These are phyloP conservation scores for Paxillus ammoniavirescens DNA, from an alignment of 768 basidiomycete genomes.

Conservation along the genomic window DNA sequence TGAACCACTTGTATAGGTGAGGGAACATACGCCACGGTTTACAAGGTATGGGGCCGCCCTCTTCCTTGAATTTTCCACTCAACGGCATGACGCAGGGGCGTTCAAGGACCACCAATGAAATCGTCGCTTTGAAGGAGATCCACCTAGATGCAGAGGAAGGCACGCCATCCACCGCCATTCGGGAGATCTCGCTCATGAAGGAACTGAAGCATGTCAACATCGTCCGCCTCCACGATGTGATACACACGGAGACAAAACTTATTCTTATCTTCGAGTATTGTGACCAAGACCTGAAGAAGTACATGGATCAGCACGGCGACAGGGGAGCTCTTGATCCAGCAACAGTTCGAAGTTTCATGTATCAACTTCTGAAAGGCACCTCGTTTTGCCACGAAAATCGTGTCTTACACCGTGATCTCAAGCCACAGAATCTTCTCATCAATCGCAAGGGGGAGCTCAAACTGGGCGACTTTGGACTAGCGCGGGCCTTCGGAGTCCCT, in stretches of 20 bases:
- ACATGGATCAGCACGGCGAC: conserved; percentile 98
- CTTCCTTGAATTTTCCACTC: background rate
- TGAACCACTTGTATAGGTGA: conserved; percentile 49
- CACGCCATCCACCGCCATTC: conserved; percentile 96
- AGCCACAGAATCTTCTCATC: conserved; percentile 97
- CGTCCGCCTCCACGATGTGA: conserved; percentile 96
- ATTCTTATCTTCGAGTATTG: conserved; percentile 98
- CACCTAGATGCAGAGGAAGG: conserved; percentile 99
- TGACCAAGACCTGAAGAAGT: conserved; percentile 97
- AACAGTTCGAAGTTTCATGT: conserved; percentile 95
- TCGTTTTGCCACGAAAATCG: conserved; percentile 99
- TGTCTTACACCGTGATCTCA: conserved; percentile 95
- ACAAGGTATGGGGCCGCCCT: conserved; percentile 60
- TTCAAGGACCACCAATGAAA: conserved; percentile 96
- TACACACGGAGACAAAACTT: conserved; percentile 97
- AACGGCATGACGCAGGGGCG: conserved; percentile 61
- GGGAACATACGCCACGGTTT: conserved; percentile 97
- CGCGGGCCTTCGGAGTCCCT: conserved; percentile 96
- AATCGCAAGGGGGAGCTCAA: conserved; percentile 97
- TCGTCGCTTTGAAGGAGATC: conserved; percentile 98
- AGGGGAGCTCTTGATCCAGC: conserved; percentile 88
- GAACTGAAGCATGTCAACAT: conserved; percentile 99
- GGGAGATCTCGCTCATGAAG: conserved; percentile 99
- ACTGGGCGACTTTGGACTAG: conserved; percentile 96
- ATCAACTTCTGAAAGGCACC: conserved; percentile 94